Conservation (phyloP, 2,329 filamentous ascomycete genomes). For the Colletotrichum shisoi region DNA sequence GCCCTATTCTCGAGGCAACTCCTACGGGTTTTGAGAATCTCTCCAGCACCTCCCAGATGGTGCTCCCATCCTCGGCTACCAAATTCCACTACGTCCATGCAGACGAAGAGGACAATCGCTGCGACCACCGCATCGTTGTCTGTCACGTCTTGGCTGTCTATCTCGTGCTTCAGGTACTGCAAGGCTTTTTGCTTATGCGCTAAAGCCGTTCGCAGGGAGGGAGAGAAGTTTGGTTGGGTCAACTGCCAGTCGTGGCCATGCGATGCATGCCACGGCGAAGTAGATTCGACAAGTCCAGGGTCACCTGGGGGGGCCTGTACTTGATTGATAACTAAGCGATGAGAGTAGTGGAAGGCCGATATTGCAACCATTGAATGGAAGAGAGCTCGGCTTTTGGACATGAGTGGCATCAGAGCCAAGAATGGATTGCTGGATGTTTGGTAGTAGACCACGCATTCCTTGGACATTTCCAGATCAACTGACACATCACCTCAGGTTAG, state of each 20-base stretch:
- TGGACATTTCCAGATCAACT: conserved; percentile 33
- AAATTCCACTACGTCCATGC: conserved; percentile 34
- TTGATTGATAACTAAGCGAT: conserved; percentile 26
- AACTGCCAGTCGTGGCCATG: conserved; percentile 20
- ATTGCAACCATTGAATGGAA: conserved; percentile 28
- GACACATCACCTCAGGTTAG: conserved; percentile 1
- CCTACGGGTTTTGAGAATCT: conserved; percentile 17
- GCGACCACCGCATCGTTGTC: conserved; percentile 30
- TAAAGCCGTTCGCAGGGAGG: conserved; percentile 21
- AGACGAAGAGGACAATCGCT: conserved; percentile 31
- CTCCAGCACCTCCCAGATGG: conserved; percentile 24
- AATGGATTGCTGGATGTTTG: conserved; percentile 33
- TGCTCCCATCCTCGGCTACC: conserved; percentile 34
- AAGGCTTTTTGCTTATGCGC: conserved; percentile 29
- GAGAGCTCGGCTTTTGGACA: conserved; percentile 21
- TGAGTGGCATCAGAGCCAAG: conserved; percentile 31
- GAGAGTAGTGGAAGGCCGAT: conserved; percentile 32
- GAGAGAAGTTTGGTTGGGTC: neutral
- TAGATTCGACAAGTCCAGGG: neutral
- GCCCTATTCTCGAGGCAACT: neutral
- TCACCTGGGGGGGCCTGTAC: neutral
- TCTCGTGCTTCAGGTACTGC: conserved; percentile 10
- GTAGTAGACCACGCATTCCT: conserved; percentile 33
- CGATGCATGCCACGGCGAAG: conserved; percentile 5
- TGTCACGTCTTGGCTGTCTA: neutral